Evolutionary conservation across 108 stramenopile species (phyloP), one percentile per base, ranked within the genome.

Genomic region (Aurantiochytrium sp.): DNA sequence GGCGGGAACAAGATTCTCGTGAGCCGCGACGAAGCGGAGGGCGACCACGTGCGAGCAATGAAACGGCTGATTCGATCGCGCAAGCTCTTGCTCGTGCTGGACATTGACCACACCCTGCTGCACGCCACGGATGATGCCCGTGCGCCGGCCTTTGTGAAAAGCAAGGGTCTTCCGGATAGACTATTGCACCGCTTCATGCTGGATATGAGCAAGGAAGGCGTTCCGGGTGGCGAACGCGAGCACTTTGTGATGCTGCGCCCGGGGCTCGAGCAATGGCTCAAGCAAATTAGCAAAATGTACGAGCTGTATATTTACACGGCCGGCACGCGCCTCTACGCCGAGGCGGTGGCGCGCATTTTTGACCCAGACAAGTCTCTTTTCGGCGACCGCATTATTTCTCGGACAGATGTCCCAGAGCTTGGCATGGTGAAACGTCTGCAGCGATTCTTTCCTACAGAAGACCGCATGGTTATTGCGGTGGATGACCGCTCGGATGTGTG

Each of bases 301-400:
- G 95, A 97, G 89, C 44, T 97, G 5, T 93, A 95, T 6, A 93
- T 97, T 14, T 97, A 97, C 89, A 97, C 96, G 44, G 96, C 96
- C 19, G 96, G 96, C 58, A 96, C 96, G 18, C 91, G 96, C 44
- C 89, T 94, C n/a, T 97, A 97, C 90, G 96, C 96, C 1, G 95
- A 96, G 91, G 93, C 95, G 91, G 94, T 97, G 87, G 94, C 95
- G 5, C 91, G 95, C 44, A 92, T 96, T 72, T 91, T 97, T 29
- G 76, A 83, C 4, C 76, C 76, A 18, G 51, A 47, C 76, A 83
- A 83, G 76, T n/a, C n/a, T 6, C 76, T 83, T 12, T 83, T 83
- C 4, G 76, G 76, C 12, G 51, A 47, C 51, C 76, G 76, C 45
- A 83, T 83, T 35, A 83, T 83, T 45, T 83, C 76, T 47, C 76